Evolutionary conservation across 768 basidiomycete genomes (phyloP), one percentile per base, ranked within the genome.

Genomic region (Basidioascus undulatus): DNA sequence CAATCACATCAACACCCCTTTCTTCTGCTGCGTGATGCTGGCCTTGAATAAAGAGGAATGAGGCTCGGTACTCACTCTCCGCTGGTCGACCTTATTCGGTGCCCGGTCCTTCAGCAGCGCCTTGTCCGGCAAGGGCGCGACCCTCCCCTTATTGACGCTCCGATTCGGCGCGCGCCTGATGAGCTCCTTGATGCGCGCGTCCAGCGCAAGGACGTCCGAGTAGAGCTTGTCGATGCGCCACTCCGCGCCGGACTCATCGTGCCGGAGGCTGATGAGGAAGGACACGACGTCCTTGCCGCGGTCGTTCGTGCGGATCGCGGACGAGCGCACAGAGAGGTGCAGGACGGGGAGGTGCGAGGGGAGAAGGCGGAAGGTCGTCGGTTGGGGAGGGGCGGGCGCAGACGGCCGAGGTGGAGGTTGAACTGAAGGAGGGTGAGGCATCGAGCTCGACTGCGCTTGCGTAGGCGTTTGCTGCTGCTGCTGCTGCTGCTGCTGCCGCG

Each of bases 101-200:
- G 87, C 86, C 57, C 89, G 84, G 60, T 96, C 92, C 58, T 73
- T 87, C 80, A 89, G 94, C 8, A 92, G 62, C 57, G 76, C 78
- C 20, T 81, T 80, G 56, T 98, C 92, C 2, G 92, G 92, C 43
- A 98, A 57, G 40, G 59, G 65, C 16, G 65, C 72, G 36, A 96
- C 72, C 59, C 70, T 79, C 24, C 43, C 41, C 49, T 60, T 59
- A 32, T 65, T 69, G 16, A 77, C 62, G 37, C 67, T 68, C 55
- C 73, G 76, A 12, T 74, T 72, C 18, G 63, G 51, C 19, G 49
- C 46, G 18, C 55, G 51, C 15, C 72, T 67, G 38, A 65, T 71
- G 21, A 58, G 48, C 40, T 51, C 58, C 40, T 80, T 70, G 39
- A 94, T 67, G 20, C 74, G 67, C 46, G 73, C 68, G 53, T 98